A percentile compares a stretch with the other conserved stretches of the same genome.
phyloP scores from a whole-genome alignment of 306 rosid genomes.

The Myrica gale region DNA sequence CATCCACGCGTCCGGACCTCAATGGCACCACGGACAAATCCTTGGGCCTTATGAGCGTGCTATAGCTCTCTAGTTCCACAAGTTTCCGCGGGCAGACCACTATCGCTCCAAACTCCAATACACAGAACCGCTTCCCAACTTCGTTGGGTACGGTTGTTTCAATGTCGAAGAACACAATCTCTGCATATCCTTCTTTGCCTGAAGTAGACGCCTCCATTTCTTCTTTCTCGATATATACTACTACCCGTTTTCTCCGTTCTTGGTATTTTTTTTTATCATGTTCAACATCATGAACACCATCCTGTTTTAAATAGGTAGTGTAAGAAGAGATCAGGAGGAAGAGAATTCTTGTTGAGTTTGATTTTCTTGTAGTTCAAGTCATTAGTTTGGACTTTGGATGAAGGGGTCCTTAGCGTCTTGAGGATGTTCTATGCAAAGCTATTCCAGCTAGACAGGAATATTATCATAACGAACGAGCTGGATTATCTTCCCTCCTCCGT shows the following conservation, averaged over 20 bases:
- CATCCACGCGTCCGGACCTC: constrained; percentile 65
- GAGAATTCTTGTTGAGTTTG: constrained; percentile 47
- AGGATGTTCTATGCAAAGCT: constrained; percentile 39
- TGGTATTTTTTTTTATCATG: constrained; percentile 5
- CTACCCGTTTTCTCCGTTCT: not conserved
- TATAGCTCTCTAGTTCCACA: constrained; percentile 69
- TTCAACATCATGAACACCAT: not conserved
- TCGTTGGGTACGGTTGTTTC: constrained; percentile 88
- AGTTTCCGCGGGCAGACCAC: constrained; percentile 67
- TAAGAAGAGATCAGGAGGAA: constrained; percentile 21
- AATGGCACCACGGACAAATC: constrained; percentile 56
- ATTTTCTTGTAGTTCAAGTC: constrained; percentile 67
- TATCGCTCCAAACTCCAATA: constrained; percentile 88
- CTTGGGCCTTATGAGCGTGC: constrained; percentile 65
- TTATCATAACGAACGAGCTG: constrained; percentile 12
- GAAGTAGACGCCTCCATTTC: constrained; percentile 46
- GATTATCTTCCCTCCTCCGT: constrained; percentile 22
- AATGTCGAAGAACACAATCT: constrained; percentile 89
- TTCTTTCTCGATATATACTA: not conserved
- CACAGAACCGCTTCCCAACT: constrained; percentile 61
- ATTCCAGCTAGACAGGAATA: constrained; percentile 39
- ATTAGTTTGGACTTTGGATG: constrained; percentile 33
- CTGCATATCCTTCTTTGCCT: constrained; percentile 42
- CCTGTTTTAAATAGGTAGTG: constrained; percentile 18
- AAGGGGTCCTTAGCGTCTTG: constrained; percentile 53